These are phyloP conservation scores for Bremia lactucae DNA, from an alignment of 352 stramenopile genomes.

Conservation along the genomic window DNA sequence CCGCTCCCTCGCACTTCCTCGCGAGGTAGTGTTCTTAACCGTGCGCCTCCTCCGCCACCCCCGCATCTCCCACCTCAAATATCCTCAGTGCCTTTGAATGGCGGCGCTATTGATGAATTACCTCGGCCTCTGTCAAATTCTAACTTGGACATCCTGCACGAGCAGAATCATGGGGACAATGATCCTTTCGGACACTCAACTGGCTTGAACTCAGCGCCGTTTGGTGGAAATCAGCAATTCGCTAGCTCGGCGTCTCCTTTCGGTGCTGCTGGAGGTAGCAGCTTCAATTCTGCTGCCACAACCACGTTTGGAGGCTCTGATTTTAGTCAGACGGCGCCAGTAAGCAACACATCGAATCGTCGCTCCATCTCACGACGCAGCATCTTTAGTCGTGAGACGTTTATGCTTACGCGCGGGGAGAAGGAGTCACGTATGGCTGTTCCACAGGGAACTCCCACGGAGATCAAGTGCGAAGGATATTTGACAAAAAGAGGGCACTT, in stretches of 20 bases:
- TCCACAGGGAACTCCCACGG: conserved; percentile 36
- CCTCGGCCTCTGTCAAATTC: conserved; percentile 57
- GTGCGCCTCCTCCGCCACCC: conserved; percentile 49
- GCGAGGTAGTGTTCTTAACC: conserved; percentile 45
- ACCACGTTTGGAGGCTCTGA: conserved; percentile 11
- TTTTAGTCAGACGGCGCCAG: conserved; percentile 24
- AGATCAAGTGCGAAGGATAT: conserved; percentile 76
- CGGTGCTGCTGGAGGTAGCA: conserved; percentile 5
- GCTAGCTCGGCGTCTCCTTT: conserved; percentile 16
- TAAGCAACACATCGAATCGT: conserved; percentile 21
- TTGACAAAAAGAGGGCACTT: conserved; percentile 82
- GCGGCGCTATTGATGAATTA: conserved; percentile 17
- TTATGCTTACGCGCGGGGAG: conserved; percentile 67
- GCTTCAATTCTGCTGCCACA: conserved; percentile 19
- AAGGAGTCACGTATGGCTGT: conserved; percentile 50
- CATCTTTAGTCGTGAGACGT: conserved; percentile 62
- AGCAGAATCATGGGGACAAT: conserved; percentile 18
- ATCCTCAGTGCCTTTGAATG: conserved; percentile 7
- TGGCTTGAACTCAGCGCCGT: conserved; percentile 35
- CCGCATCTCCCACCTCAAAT: conserved; percentile 39
- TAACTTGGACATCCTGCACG: conserved; percentile 38
- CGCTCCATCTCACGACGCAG: conserved; percentile 57
- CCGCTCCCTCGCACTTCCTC: conserved; percentile 25
- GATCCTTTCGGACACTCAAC: conserved; percentile 58
- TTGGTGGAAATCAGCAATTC: conserved; percentile 18